Evolutionary conservation across 2,329 filamentous ascomycete species (phyloP).

Genomic region (Xylaria sp.): DNA sequence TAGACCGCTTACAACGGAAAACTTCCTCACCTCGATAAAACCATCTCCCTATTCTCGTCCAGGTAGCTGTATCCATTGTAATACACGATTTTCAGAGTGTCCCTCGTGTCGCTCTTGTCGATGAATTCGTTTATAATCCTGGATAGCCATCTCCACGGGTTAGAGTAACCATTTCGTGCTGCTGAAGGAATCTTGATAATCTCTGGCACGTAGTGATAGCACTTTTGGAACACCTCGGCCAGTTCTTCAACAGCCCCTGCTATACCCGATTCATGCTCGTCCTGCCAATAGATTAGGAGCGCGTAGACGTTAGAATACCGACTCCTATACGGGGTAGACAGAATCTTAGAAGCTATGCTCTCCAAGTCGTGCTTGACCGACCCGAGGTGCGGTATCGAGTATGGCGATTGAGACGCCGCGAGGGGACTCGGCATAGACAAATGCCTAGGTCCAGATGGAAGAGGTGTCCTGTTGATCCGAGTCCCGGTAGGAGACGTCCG

Average conservation of each 20-base stretch:
- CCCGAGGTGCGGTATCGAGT: conserved; percentile 60
- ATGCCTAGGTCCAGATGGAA: conserved; percentile 66
- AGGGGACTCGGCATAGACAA: conserved; percentile 52
- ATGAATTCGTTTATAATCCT: conserved; percentile 64
- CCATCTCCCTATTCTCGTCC: conserved; percentile 67
- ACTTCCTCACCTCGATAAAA: conserved; percentile 63
- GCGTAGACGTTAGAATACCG: conserved; percentile 65
- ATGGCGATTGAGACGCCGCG: conserved; percentile 42
- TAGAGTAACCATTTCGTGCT: conserved; percentile 58
- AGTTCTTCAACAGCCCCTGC: conserved; percentile 60
- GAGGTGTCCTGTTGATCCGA: conserved; percentile 63
- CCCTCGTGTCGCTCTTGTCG: conserved; percentile 64
- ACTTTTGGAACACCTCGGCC: conserved; percentile 61
- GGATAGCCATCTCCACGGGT: conserved; percentile 65
- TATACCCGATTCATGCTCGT: conserved; percentile 60
- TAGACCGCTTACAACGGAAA: conserved; percentile 8
- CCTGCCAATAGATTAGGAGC: conserved; percentile 67
- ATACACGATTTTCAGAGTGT: conserved; percentile 69
- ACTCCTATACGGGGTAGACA: conserved; percentile 62
- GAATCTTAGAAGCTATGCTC: conserved; percentile 60
- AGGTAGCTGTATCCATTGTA: conserved; percentile 67
- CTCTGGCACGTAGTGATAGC: conserved; percentile 64
- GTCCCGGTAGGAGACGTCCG: conserved; percentile 59
- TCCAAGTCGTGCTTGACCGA: conserved; percentile 65
- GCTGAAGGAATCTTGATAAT: conserved; percentile 62